phyloP scores from a whole-genome alignment of 257 asterid genomes.

The Solanum acaule region DNA sequence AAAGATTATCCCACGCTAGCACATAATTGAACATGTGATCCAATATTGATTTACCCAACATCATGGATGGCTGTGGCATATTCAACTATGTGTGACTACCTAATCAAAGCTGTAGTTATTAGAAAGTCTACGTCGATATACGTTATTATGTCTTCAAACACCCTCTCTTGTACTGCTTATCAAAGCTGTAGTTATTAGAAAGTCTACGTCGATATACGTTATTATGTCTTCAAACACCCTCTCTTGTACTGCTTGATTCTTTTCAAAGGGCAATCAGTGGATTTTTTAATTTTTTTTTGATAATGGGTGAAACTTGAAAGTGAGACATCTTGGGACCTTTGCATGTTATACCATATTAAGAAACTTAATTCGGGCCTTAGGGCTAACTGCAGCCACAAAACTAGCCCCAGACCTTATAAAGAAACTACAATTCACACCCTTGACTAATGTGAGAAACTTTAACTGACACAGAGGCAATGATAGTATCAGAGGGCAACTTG shows the following conservation, averaged over 20 bases:
- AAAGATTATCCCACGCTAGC: background rate
- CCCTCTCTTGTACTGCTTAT: background rate
- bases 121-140: background rate
- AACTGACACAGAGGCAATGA: background rate
- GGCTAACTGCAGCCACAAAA: background rate
- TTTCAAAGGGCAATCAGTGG: background rate
- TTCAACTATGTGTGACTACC: too few species aligned
- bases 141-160: background rate
- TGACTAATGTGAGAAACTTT: background rate
- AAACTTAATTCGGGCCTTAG: background rate
- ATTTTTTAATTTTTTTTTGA: background rate
- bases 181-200: background rate
- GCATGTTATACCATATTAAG: background rate
- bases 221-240: background rate
- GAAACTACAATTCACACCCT: background rate
- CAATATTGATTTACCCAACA: background rate
- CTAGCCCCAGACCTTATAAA: background rate
- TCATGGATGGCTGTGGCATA: background rate
- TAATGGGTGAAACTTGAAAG: background rate
- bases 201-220: background rate
- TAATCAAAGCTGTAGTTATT: background rate
- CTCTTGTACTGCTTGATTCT: background rate
- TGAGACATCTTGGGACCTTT: background rate
- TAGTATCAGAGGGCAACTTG: background rate
- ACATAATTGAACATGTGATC: background rate